Percentiles rank a stretch among this genome's conserved stretches.
Evolutionary conservation across 306 rosid genomes (phyloP).

Genomic region (Lotus japonicus): DNA sequence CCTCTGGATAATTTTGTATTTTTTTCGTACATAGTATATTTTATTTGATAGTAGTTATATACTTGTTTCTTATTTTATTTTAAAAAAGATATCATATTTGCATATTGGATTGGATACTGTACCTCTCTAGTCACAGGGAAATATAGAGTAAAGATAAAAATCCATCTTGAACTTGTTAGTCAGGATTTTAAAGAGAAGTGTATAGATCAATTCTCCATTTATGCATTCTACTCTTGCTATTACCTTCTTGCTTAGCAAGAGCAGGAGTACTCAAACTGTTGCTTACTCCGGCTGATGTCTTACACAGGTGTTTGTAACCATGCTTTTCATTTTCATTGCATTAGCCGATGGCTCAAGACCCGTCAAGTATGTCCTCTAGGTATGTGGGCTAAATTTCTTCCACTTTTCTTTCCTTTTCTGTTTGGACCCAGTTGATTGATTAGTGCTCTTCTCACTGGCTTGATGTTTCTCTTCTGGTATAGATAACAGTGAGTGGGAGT

Average conservation of each 20-base stretch:
- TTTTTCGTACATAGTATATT: no score
- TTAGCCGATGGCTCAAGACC: constrained; percentile 91
- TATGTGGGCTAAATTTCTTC: constrained; percentile 15
- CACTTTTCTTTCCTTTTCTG: neutral
- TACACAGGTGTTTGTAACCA: constrained; percentile 53
- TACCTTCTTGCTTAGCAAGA: neutral
- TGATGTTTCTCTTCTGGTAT: constrained; percentile 18
- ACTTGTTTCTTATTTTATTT: neutral
- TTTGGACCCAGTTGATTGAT: constrained; percentile 4
- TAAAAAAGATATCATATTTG: neutral
- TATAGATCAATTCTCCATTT: neutral
- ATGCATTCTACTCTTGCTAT: neutral
- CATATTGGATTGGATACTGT: neutral
- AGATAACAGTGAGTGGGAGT: constrained; percentile 96
- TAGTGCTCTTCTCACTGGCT: neutral
- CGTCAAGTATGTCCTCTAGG: constrained; percentile 96
- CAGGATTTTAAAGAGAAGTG: neutral
- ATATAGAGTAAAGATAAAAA: neutral
- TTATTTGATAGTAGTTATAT: neutral
- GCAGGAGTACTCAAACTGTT: constrained; percentile 3
- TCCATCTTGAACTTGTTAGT: neutral
- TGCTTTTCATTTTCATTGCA: constrained; percentile 95
- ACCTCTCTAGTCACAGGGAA: neutral
- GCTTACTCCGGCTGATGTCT: neutral
- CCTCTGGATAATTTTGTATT: no score